Conservation (phyloP, 2,329 filamentous ascomycete species). For the Colletotrichum sp. region DNA sequence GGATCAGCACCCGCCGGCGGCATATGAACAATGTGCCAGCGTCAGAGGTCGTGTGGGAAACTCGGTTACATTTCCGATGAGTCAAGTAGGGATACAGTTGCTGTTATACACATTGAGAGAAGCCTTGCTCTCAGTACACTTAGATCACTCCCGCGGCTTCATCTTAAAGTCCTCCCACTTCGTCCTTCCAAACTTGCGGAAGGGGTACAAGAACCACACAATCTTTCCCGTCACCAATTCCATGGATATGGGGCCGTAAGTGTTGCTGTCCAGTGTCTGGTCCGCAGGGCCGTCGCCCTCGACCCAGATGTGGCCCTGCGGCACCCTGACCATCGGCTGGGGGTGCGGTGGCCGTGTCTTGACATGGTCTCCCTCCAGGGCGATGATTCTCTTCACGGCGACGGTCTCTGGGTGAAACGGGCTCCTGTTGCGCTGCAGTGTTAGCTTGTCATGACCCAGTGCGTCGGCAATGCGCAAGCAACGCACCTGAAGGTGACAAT, state of each 20-base stretch:
- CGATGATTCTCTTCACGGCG: conserved; percentile 84
- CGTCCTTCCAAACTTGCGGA: conserved; percentile 61
- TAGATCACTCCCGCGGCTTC: conserved; percentile 19
- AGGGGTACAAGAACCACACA: conserved; percentile 74
- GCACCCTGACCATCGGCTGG: conserved; percentile 65
- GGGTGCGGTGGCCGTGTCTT: conserved; percentile 68
- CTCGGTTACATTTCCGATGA: neutral
- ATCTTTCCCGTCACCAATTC: conserved; percentile 78
- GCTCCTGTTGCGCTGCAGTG: conserved; percentile 53
- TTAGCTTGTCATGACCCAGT: neutral
- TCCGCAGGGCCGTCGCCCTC: conserved; percentile 83
- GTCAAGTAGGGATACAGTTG: neutral
- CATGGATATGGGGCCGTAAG: conserved; percentile 83
- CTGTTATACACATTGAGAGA: neutral
- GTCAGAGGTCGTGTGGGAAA: neutral
- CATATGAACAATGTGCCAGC: neutral
- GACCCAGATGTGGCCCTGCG: conserved; percentile 89
- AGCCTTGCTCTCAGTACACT: neutral
- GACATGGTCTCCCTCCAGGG: conserved; percentile 79
- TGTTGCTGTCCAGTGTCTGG: conserved; percentile 82
- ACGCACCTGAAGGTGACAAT: conserved; percentile 72
- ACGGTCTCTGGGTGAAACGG: conserved; percentile 73
- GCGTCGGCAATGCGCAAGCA: neutral
- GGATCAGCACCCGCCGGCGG: neutral
- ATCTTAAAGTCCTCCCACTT: conserved; percentile 60